phyloP scores from a whole-genome alignment of 768 basidiomycete species.

The Phylloporus sp. region DNA sequence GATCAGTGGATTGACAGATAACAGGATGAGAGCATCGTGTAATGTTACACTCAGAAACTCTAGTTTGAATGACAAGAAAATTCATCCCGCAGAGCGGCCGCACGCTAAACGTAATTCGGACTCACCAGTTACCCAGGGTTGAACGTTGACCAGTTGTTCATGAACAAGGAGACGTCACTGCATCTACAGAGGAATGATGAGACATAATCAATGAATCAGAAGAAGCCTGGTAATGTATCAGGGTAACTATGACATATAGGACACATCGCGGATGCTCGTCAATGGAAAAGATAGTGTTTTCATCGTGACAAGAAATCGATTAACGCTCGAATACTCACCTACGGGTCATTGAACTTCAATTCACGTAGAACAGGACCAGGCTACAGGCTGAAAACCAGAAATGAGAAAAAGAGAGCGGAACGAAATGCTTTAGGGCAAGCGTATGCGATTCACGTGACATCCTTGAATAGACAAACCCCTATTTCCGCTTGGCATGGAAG shows the following conservation, averaged over 20 bases:
- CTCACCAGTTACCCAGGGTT: slow-evolving; percentile 1
- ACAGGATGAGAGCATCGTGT: slow-evolving; percentile 63
- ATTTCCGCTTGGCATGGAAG: too few relatives aligned
- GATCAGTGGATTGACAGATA: slow-evolving; percentile 67
- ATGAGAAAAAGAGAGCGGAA: background rate
- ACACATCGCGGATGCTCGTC: slow-evolving; percentile 57
- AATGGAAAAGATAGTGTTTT: slow-evolving; percentile 37
- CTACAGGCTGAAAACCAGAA: background rate
- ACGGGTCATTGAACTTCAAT: background rate
- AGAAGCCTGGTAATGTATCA: slow-evolving; percentile 49
- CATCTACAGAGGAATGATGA: slow-evolving; percentile 11
- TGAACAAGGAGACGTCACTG: background rate
- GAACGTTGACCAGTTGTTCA: too few relatives aligned
- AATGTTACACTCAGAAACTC: slow-evolving; percentile 77
- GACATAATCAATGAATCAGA: background rate
- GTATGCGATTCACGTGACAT: background rate
- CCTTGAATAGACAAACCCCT: too few relatives aligned
- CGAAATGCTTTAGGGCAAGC: background rate
- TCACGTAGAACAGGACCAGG: background rate
- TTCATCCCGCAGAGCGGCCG: slow-evolving; percentile 46
- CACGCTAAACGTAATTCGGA: slow-evolving; percentile 1
- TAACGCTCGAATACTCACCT: slow-evolving; percentile 13
- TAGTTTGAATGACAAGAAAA: slow-evolving; percentile 72
- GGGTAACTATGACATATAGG: slow-evolving; percentile 89
- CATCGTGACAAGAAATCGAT: slow-evolving; percentile 40